Evolutionary conservation across 306 rosid genomes (phyloP), one percentile per base, ranked within the genome.

Genomic region (Cucurbita pepo): DNA sequence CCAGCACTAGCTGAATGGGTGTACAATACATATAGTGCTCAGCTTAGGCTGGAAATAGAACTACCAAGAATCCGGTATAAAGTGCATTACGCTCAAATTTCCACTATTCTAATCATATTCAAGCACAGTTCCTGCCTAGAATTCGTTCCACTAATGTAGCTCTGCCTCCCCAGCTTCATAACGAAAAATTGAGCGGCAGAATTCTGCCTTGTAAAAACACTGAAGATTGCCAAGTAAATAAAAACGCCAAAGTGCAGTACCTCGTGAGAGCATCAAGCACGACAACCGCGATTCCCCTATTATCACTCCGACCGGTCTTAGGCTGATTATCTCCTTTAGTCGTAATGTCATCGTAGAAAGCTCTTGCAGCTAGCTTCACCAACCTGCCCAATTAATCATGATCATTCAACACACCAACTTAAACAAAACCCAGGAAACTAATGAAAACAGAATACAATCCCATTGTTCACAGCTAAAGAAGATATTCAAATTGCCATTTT

Each of bases 271-370:
- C 99, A 60, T 94, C 99, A n/a, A 94, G 99, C 19, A 94, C 95
- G 51, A 94, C 99, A n/a, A 94, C 99, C 22, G 97, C 97, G n/a
- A 94, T 89, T 72, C 99, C 99, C 37, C 99, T 78, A 72, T 91
- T 94, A 60, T 94, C 97, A 81, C 96, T 85, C 75, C 96, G 83
- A 54, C 97, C 95, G 0, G 94, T 86, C 80, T 91, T 94, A 57
- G 92, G 96, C 76, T 94, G 99, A 69, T 88, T 91, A 72, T 94
- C 99, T 18, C 97, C 96, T 81, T 91, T 91, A 50, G 89, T 85
- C 9, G 90, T 86, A 44, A 86, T 76, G 75, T 94, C 99, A 69
- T 94, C 97, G 56, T 94, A 91, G 82, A 94, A 91, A 55, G 99
- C 96, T 78, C 99, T 88, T 38, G 91, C 99, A 13, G 89, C 86